Base-by-base conservation (phyloP, 148 eudicot species). In the Hydrangea macrophylla region DNA sequence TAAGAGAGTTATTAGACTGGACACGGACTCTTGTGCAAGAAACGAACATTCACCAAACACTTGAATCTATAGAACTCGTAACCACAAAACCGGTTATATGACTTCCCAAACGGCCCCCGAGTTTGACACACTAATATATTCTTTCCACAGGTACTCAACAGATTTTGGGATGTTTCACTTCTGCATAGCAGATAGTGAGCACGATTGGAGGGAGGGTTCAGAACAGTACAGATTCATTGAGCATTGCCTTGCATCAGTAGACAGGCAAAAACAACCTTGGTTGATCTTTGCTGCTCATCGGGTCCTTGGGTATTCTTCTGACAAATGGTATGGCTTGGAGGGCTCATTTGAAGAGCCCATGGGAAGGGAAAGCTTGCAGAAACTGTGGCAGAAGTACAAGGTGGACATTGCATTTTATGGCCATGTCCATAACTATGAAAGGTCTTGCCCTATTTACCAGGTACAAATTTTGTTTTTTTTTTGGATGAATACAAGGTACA, bases 111-210 rank as follows among this genome's bases (percentile, higher is more conserved):
- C n/a, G n/a, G n/a, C n/a, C n/a, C n/a, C n/a, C n/a, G n/a, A n/a
- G n/a, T n/a, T n/a, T n/a, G n/a, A n/a, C n/a, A n/a, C n/a, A n/a
- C n/a, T n/a, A n/a, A 8, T 15, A 57, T 72, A 68, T 65, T 27
- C 15, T 40, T 30, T 48, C 45, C 26, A 27, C 70, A 90, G 97
- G 97, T 92, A 92, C 70, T 62, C 78, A 13, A 73, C 81, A 35
- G 92, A 92, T 76, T 92, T 82, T 60, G 97, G 97, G 23, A 92
- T 92, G 97, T 89, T 92, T 60, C 89, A 81, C 57, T 92, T 89
- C 78, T 92, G 97, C 80, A 81, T 92, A 83, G 96, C 96, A 36
- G 97, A 92, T 64, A 79, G 70, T 27, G 97, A 92, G 80, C 96
- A 92, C 64, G 97, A 92, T 70, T 92, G 96, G 97, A 81, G 96